Conservation (phyloP, 352 stramenopile genomes). For the Thalassiosira hispida region DNA sequence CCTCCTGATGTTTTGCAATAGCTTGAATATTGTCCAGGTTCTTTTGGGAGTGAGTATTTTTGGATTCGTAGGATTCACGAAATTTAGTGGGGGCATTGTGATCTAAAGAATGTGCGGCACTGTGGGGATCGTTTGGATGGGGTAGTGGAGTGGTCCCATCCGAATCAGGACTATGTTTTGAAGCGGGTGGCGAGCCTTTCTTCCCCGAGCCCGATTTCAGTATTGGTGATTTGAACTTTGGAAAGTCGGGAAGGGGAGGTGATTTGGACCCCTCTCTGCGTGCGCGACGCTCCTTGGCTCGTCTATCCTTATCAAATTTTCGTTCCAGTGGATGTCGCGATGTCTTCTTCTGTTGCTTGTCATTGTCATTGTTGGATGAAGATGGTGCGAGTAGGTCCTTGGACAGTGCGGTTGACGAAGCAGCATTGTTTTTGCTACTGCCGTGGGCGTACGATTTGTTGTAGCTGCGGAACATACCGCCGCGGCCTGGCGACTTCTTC, state of each 20-base stretch:
- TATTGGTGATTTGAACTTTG: constrained; percentile 1
- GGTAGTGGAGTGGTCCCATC: too few relatives aligned
- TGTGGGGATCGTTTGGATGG: not conserved
- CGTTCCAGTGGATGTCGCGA: not conserved
- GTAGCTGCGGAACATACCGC: constrained; percentile 4
- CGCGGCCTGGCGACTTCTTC: not conserved
- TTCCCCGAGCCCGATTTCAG: too few relatives aligned
- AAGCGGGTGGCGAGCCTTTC: not conserved
- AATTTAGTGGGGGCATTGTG: constrained; percentile 11
- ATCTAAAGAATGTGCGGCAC: not conserved
- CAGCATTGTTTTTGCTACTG: not conserved
- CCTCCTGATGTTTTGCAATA: constrained; percentile 19
- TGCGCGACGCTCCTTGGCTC: not conserved
- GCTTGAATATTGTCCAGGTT: constrained; percentile 26
- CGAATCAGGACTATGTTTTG: too few relatives aligned
- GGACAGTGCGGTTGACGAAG: not conserved
- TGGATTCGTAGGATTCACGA: constrained; percentile 36
- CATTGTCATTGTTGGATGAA: not conserved
- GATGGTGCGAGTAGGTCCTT: not conserved
- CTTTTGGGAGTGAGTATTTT: constrained; percentile 14
- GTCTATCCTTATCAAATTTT: not conserved
- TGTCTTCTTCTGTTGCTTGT: not conserved
- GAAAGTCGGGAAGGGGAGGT: not conserved
- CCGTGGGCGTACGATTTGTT: not conserved
- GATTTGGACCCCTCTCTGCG: not conserved